Evolutionary conservation across 78 protist species (phyloP).

Genomic region (Dictyostelium discoideum): dicty_2.7 NC_007091.3:4203001-4203500

Average conservation of each 20-base stretch:
- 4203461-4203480: slow-evolving; percentile 58
- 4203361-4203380: slow-evolving; percentile 91
- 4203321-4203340: slow-evolving; percentile 48
- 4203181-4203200: slow-evolving; percentile 25
- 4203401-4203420: background rate
- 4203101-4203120: slow-evolving; percentile 91
- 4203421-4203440: slow-evolving; percentile 83
- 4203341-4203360: slow-evolving; percentile 90
- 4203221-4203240: slow-evolving; percentile 65
- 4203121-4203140: slow-evolving; percentile 8
- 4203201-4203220: slow-evolving; percentile 41
- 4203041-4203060: slow-evolving; percentile 96
- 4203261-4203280: slow-evolving; percentile 69
- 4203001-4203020: slow-evolving; percentile 82
- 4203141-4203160: slow-evolving; percentile 56
- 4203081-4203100: slow-evolving; percentile 94
- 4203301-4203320: slow-evolving; percentile 44
- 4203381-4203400: slow-evolving; percentile 87
- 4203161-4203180: slow-evolving; percentile 59
- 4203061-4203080: slow-evolving; percentile 96
- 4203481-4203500: slow-evolving; percentile 58
- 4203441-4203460: background rate
- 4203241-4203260: slow-evolving; percentile 55
- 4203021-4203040: slow-evolving; percentile 96
- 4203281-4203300: background rate